Evolutionary conservation across 2,329 filamentous ascomycete species (phyloP), one percentile per base, ranked within the genome.

Genomic region (Verticillium longisporum): DNA sequence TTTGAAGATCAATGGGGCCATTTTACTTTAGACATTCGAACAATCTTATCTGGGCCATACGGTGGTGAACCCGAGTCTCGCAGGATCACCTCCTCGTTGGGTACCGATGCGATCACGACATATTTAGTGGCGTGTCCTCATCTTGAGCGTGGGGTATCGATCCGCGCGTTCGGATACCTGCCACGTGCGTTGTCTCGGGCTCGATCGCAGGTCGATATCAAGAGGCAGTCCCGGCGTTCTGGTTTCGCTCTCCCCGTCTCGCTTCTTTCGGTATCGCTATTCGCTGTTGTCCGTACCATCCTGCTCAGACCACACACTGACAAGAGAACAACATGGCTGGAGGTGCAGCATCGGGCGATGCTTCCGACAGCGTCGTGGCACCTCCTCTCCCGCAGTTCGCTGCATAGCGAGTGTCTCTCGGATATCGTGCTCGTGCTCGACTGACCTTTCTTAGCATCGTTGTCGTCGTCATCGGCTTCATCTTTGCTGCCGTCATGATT

Each of bases 401-500:
- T 14, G 60, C 34, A 21, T 61, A 59, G 38, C 54, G 37, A 6
- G 60, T 56, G 26, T 31, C 31, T 5, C 18, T 53, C 26, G 5
- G 26, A 10, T 10, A 10, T 10, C 18, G 7, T 31, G 45, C 31
- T 32, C 55, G 14, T 54, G 11, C 36, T 57, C 54, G 11, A 32
- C 57, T 59, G 37, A 34, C 31, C 31, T 54, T n/a, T 59, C 10
- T 6, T 13, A 32, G 38, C 57, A 59, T 68, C 9, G 72, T 75
- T 4, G 72, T 75, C 7, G 69, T 74, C 4, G 70, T 65, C 0
- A 67, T 74, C 57, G 73, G 72, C 2, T 72, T 75, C 13, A 57
- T 74, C 1, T 72, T 75, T 60, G 71, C 72, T 0, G 67, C 73
- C 26, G 73, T 73, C 26, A 81, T 82, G 78, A 78, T 81, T 62